Base-by-base conservation (phyloP, 1,284 basidiomycete species). In the Leucoagaricus sp. region DNA sequence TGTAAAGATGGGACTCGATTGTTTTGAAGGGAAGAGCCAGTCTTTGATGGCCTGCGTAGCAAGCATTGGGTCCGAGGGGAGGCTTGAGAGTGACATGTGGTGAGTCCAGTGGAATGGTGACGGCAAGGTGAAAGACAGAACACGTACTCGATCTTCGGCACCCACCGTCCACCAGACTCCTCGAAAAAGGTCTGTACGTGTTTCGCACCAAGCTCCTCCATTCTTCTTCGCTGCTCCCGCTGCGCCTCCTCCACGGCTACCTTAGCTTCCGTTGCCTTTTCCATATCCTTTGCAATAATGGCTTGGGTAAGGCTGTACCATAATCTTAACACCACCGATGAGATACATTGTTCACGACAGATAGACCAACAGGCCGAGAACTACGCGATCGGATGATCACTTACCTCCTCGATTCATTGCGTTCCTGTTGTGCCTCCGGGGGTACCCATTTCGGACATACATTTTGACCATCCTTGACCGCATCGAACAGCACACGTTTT, bases 251-350 rank as follows among this genome's bases (percentile, higher is more conserved):
- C 96, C 1, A 99, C 94, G 12, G 81, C 82, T 0, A 86, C 84
- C 79, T 99, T 99, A 47, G 91, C 91, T 40, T 86, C 84, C 8
- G 96, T 98, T 10, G 97, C 97, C 23, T 86, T 89, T 65, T 95
- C 93, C 89, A 98, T 95, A 70, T 99, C 93, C 67, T 90, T 93
- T 44, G 79, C 77, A 51, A 83, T 75, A 73, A 99, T 98, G 17
- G 96, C 97, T 23, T 84, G 78, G 15, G 96, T 99, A 41, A 99
- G 79, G 55, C 87, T 83, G 38, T 78, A 69, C 96, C 96, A 99
- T 50, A 98, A 74, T 63, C 92, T 90, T 62, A 21, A 54, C 41
- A 57, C 26, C 46, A 60, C 25, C 33, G 25, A n/a, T 7, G 40
- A 8, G 19, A 19, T 50, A 49, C 19, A 29, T 26, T 31, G 17